Evolutionary conservation across 2,329 filamentous ascomycete genomes (phyloP), one percentile per base, ranked within the genome.

Genomic region (Tympanopsis confertula): DNA sequence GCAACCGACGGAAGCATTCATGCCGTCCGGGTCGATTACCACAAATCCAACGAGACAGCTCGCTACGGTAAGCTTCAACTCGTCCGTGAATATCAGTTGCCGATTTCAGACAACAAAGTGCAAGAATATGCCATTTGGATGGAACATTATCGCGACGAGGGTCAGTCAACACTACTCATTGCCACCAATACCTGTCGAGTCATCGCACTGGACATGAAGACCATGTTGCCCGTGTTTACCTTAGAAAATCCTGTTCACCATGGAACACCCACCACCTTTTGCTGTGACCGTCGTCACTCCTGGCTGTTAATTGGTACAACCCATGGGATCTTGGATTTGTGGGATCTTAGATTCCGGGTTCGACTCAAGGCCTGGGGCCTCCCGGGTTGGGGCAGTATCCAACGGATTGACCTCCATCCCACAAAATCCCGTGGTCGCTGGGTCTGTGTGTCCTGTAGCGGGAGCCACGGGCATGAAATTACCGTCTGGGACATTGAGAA

Each of bases 291-390:
- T 36, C 74, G 71, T 44, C 73, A 74, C 38, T 77, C 78, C 42
- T 86, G 80, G 81, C 58, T 86, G 10, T 58, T 85, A 1, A 54
- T 84, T 2, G 81, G 80, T 18, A 85, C 81, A 2, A 75, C 76
- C 0, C 78, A 84, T 47, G 81, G 81, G 14, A 71, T 84, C 38
- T 61, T 86, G 4, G 73, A 82, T 47, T 65, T 86, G 2, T 86
- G 80, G 80, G 81, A 86, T 53, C 64, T 86, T n/a, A 72, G 81
- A 13, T 86, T 85, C 57, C 72, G 68, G 35, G 61, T 85, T 5
- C 69, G 75, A n/a, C 56, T 85, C 7, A 76, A 77, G 46, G 75
- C 76, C 3, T 85, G 79, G 76, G 75, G 75, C 5, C 71, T 83
- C 36, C 68, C 74, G 5, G 75, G 71, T n/a, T 71, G 72, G 33